A percentile compares a stretch with the other conserved stretches of the same genome.
Conservation (phyloP, 2,329 filamentous ascomycete genomes). For the Sordariomycetes sp. region DNA sequence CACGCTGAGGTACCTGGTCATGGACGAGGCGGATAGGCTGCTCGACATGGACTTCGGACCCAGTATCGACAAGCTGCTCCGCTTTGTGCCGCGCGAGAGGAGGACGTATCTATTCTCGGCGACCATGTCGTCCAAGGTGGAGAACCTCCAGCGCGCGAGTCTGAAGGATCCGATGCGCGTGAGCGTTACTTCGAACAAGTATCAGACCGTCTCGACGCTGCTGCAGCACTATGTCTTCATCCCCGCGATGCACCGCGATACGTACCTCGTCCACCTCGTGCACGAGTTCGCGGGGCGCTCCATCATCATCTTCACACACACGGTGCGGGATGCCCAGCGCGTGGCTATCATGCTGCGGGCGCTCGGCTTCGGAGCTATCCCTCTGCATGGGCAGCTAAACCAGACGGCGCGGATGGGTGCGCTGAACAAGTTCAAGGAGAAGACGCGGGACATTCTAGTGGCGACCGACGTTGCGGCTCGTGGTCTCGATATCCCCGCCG, state of each 20-base stretch:
- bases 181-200: conserved; percentile 68
- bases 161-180: conserved; percentile 75
- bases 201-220: conserved; percentile 83
- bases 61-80: conserved; percentile 83
- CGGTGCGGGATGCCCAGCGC: conserved; percentile 81
- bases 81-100: conserved; percentile 66
- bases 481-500: conserved; percentile 85
- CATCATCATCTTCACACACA: conserved; percentile 82
- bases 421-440: conserved; percentile 76
- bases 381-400: conserved; percentile 81
- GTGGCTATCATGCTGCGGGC: conserved; percentile 70
- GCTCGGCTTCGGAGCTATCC: conserved; percentile 81
- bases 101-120: conserved; percentile 87
- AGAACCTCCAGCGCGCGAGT: conserved; percentile 80
- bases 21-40: conserved; percentile 88
- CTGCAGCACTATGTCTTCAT: conserved; percentile 80
- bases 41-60: conserved; percentile 92
- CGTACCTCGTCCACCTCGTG: conserved; percentile 73
- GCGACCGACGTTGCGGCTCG: conserved; percentile 90
- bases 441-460: conserved; percentile 73
- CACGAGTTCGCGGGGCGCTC: conserved; percentile 82
- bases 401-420: conserved; percentile 80
- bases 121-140: conserved; percentile 88
- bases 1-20: conserved; percentile 74
- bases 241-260: conserved; percentile 77